A percentile compares a stretch with the other conserved stretches of the same genome.
phyloP scores from a whole-genome alignment of 1,284 basidiomycete species.

The Ganoderma lingzhi region DNA sequence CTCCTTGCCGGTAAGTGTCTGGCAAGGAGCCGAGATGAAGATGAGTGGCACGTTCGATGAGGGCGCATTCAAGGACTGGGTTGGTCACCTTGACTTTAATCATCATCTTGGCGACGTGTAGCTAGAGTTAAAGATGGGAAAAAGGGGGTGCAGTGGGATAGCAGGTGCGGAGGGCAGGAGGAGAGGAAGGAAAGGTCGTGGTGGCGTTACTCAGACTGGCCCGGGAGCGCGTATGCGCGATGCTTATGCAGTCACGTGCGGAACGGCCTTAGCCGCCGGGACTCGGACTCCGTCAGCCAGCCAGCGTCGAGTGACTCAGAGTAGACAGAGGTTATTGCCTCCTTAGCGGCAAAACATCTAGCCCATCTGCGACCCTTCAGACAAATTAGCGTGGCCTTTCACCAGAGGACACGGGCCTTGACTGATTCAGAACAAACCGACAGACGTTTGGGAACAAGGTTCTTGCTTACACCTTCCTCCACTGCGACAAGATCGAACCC shows the following conservation, averaged over 20 bases:
- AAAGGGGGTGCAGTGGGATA: background rate
- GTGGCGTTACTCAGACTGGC: background rate
- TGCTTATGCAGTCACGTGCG: background rate
- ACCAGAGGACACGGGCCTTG: no score
- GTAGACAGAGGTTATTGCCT: no score
- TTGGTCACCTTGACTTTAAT: slow-evolving; percentile 82
- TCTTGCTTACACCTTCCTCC: no score
- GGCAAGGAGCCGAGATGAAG: slow-evolving; percentile 23
- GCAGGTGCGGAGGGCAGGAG: background rate
- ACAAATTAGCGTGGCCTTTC: no score
- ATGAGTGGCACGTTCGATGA: slow-evolving; percentile 15
- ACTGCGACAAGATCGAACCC: no score
- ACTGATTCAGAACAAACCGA: no score
- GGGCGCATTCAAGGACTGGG: background rate
- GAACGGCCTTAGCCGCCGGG: background rate
- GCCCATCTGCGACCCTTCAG: no score
- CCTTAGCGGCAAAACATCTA: no score
- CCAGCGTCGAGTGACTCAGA: no score
- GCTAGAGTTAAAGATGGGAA: background rate
- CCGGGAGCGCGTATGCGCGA: background rate
- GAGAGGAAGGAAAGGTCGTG: background rate
- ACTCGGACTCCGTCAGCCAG: no score
- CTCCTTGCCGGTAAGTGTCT: slow-evolving; percentile 96
- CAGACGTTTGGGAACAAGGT: no score
- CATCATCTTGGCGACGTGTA: slow-evolving; percentile 57